Conservation (phyloP, 768 basidiomycete genomes). For the Arthromyces matolae region DNA sequence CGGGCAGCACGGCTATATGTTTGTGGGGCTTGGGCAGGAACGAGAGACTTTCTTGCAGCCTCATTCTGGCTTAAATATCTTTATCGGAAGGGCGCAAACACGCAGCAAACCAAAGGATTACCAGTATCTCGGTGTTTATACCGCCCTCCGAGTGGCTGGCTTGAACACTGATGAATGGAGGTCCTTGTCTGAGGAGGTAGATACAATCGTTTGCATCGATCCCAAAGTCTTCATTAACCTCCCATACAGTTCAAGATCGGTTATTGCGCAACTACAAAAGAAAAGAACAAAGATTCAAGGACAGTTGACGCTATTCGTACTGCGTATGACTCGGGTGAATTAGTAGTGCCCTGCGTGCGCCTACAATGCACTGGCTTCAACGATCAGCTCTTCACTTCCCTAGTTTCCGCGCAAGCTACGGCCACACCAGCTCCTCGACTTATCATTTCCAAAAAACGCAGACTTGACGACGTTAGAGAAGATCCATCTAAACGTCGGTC, state of each 20-base stretch:
- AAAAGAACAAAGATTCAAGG: conserved; percentile 34
- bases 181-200: conserved; percentile 36
- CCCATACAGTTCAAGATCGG: conserved; percentile 27
- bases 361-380: conserved; percentile 45
- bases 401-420: conserved; percentile 14
- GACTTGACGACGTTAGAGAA: conserved; percentile 13
- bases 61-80: conserved; percentile 39
- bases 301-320: conserved; percentile 30
- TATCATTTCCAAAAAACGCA: conserved; percentile 10
- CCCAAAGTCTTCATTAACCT: background rate
- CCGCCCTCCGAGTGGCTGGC: conserved; percentile 36
- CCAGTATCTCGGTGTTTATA: conserved; percentile 45
- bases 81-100: conserved; percentile 37
- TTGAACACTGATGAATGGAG: conserved; percentile 46
- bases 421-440: background rate
- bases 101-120: conserved; percentile 27
- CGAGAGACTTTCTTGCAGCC: conserved; percentile 36
- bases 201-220: conserved; percentile 6
- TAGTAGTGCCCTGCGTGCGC: conserved; percentile 45
- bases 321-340: conserved; percentile 43
- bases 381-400: conserved; percentile 32
- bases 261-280: conserved; percentile 37
- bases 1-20: conserved; percentile 53
- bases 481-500: no score
- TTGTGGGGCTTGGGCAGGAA: conserved; percentile 49